Conservation (phyloP, 2,329 filamentous ascomycete genomes). For the Tolypocladium tundrense region DNA sequence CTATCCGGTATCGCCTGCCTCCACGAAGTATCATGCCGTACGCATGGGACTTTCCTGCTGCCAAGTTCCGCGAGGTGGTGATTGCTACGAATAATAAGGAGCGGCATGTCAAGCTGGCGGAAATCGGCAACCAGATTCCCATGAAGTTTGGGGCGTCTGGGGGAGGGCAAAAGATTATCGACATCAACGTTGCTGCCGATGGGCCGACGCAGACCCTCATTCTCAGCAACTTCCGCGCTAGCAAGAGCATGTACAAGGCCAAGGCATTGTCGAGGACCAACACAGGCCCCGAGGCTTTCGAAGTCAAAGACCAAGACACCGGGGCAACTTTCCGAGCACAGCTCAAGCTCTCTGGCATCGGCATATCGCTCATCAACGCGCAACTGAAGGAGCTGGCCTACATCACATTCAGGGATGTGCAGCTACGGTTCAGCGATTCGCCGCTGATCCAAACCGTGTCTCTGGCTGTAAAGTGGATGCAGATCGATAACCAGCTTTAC, state of each 20-base stretch:
- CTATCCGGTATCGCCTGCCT: constrained; percentile 83
- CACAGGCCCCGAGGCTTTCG: constrained; percentile 54
- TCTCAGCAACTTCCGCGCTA: constrained; percentile 84
- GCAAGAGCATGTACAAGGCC: constrained; percentile 77
- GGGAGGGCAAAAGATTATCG: constrained; percentile 76
- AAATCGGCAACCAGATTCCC: constrained; percentile 91
- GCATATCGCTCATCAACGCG: constrained; percentile 85
- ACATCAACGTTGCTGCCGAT: constrained; percentile 91
- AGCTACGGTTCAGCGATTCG: constrained; percentile 89
- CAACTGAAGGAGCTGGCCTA: constrained; percentile 90
- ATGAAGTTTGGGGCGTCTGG: constrained; percentile 71
- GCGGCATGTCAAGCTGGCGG: constrained; percentile 84
- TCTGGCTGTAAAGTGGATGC: constrained; percentile 93
- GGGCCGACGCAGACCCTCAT: constrained; percentile 93
- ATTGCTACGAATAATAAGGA: constrained; percentile 48
- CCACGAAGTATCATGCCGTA: constrained; percentile 98
- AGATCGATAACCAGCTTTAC: constrained; percentile 97
- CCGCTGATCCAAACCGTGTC: constrained; percentile 85
- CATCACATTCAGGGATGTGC: constrained; percentile 82
- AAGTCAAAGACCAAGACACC: constrained; percentile 86
- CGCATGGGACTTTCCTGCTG: constrained; percentile 96
- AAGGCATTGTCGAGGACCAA: constrained; percentile 39
- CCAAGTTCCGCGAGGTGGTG: constrained; percentile 90
- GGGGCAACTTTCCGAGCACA: constrained; percentile 84
- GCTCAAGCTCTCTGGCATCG: constrained; percentile 78